Evolutionary conservation across 164 flowering plant species (phyloP).

Genomic region (Magnolia changhungtana): DNA sequence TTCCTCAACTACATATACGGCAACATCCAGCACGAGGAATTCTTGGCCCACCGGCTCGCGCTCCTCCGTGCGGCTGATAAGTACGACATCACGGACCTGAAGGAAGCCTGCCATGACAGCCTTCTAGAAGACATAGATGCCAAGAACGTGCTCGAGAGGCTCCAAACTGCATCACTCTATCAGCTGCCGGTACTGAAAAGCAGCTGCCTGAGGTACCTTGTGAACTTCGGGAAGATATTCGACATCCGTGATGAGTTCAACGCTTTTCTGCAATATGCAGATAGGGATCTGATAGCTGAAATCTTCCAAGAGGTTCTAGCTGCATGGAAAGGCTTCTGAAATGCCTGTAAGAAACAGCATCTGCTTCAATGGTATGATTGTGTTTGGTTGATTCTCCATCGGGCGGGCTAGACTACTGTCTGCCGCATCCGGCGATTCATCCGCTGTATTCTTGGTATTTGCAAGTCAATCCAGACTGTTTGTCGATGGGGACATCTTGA

Average conservation of each 20-base stretch:
- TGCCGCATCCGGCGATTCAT: not conserved
- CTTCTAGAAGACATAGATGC: conserved; percentile 81
- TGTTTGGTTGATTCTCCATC: not conserved
- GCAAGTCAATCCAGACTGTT: not conserved
- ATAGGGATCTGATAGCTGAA: conserved; percentile 76
- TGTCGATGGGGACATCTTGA: not conserved
- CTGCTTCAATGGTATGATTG: not conserved
- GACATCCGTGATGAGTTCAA: conserved; percentile 80
- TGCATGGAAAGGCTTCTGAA: conserved; percentile 93
- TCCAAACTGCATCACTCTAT: conserved; percentile 69
- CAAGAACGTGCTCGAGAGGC: conserved; percentile 83
- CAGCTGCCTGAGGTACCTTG: conserved; percentile 76
- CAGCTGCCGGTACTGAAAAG: conserved; percentile 68
- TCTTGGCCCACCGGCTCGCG: conserved; percentile 61
- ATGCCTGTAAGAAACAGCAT: not conserved
- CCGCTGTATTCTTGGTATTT: not conserved
- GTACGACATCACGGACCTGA: conserved; percentile 74
- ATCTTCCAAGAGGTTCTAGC: conserved; percentile 71
- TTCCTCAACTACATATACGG: conserved; percentile 82
- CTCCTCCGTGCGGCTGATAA: conserved; percentile 90
- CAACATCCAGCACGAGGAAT: conserved; percentile 58
- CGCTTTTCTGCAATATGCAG: conserved; percentile 60
- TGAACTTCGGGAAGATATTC: conserved; percentile 84
- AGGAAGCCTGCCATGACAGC: conserved; percentile 85
- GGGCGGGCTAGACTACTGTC: not conserved